Percentiles rank a stretch among this genome's conserved stretches.
Evolutionary conservation across 768 basidiomycete genomes (phyloP).

Genomic region (Candolleomyces aberdarensis): DNA sequence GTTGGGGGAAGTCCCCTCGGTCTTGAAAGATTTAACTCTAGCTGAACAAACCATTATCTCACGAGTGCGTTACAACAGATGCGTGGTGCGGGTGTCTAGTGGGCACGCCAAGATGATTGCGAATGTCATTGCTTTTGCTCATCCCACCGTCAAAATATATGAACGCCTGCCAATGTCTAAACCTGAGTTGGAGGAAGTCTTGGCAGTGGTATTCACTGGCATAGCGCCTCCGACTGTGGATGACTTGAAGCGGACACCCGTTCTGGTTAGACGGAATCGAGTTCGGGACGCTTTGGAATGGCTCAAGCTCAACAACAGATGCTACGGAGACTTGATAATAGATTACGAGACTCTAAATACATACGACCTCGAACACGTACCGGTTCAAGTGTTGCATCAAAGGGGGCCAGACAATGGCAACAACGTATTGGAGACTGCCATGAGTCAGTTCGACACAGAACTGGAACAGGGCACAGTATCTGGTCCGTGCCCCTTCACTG

Average conservation of each 20-base stretch:
- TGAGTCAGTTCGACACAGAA: slow-evolving; percentile 22
- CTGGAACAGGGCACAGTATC: background rate
- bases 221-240: background rate
- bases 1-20: slow-evolving; percentile 30
- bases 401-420: background rate
- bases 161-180: slow-evolving; percentile 19
- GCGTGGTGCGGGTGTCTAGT: slow-evolving; percentile 23
- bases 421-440: background rate
- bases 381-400: background rate
- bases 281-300: background rate
- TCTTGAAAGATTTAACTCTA: slow-evolving; percentile 20
- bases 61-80: slow-evolving; percentile 21
- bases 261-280: background rate
- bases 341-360: background rate
- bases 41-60: slow-evolving; percentile 26
- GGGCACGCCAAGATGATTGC: slow-evolving; percentile 24
- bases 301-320: slow-evolving; percentile 1
- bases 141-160: slow-evolving; percentile 23
- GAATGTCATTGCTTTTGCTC: slow-evolving; percentile 27
- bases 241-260: background rate
- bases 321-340: background rate
- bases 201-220: background rate
- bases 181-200: slow-evolving; percentile 14
- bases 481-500: slow-evolving; percentile 32
- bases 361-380: background rate